Conservation (phyloP, 2,329 filamentous ascomycete genomes). For the Penicillium sp. region DNA sequence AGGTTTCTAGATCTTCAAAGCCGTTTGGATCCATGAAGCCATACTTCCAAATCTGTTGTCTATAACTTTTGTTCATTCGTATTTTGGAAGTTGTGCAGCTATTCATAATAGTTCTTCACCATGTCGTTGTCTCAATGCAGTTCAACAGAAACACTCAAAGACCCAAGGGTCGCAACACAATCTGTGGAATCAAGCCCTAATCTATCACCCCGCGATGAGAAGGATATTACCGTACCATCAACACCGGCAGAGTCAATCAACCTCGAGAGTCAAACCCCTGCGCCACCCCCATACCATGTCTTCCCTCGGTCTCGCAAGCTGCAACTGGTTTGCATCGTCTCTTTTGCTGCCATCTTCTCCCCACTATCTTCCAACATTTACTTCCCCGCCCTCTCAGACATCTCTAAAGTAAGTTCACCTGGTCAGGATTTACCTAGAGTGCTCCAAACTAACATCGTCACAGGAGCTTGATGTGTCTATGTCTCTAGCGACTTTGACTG, state of each 20-base stretch:
- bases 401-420: slow-evolving; percentile 22
- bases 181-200: slow-evolving; percentile 18
- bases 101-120: slow-evolving; percentile 3
- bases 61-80: slow-evolving; percentile 1
- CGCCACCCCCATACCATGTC: slow-evolving; percentile 32
- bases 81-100: slow-evolving; percentile 1
- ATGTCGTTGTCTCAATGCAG: slow-evolving; percentile 13
- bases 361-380: slow-evolving; percentile 51
- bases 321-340: slow-evolving; percentile 43
- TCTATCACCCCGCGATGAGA: slow-evolving; percentile 16
- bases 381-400: slow-evolving; percentile 43
- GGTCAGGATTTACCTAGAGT: neutral
- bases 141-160: slow-evolving; percentile 14
- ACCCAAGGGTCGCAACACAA: slow-evolving; percentile 6
- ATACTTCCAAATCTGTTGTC: slow-evolving; percentile 4
- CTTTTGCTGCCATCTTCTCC: slow-evolving; percentile 46
- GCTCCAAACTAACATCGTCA: neutral
- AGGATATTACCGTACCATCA: slow-evolving; percentile 12
- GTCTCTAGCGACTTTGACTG: slow-evolving; percentile 36
- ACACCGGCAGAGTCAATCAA: slow-evolving; percentile 14
- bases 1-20: neutral
- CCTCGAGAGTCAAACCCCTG: slow-evolving; percentile 17
- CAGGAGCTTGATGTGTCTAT: slow-evolving; percentile 30
- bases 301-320: slow-evolving; percentile 38
- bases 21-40: neutral